A percentile compares a stretch with the other conserved stretches of the same genome.
These are phyloP conservation scores for Eragrostis curvula DNA, from an alignment of 176 grass and related monocot species.

Conservation along the genomic window DNA sequence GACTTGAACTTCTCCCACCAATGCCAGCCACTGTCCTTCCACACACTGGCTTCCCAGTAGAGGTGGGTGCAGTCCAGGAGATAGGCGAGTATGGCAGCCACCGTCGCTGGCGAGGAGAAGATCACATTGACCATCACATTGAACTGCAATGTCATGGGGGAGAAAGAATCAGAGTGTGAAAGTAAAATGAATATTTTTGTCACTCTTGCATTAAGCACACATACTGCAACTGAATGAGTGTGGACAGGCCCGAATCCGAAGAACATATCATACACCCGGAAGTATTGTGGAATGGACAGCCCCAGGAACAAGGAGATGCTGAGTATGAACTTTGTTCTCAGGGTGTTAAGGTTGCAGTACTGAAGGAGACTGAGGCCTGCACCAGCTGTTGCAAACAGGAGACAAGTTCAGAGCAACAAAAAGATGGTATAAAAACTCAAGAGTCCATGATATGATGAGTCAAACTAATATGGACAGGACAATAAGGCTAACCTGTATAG, in stretches of 20 bases:
- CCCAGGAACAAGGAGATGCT: constrained; percentile 83
- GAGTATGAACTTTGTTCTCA: constrained; percentile 91
- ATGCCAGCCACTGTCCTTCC: constrained; percentile 77
- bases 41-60: constrained; percentile 54
- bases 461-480: neutral
- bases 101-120: constrained; percentile 87
- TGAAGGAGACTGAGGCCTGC: constrained; percentile 87
- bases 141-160: constrained; percentile 59
- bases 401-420: neutral
- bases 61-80: constrained; percentile 70
- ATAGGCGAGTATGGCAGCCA: constrained; percentile 85
- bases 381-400: constrained; percentile 59
- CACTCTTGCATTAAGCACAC: neutral
- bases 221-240: constrained; percentile 66
- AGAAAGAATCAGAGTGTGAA: constrained; percentile 34
- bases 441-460: neutral
- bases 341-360: constrained; percentile 88
- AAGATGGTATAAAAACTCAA: constrained; percentile 3
- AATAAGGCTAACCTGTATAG: constrained; percentile 68
- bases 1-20: constrained; percentile 88
- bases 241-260: constrained; percentile 77
- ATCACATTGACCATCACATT: constrained; percentile 94
- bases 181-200: neutral
- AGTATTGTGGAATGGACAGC: constrained; percentile 87
- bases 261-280: constrained; percentile 67